A percentile compares a stretch with the other conserved stretches of the same genome.
Conservation (phyloP, 2,329 filamentous ascomycete species). For the Aplosporella prunicola region DNA sequence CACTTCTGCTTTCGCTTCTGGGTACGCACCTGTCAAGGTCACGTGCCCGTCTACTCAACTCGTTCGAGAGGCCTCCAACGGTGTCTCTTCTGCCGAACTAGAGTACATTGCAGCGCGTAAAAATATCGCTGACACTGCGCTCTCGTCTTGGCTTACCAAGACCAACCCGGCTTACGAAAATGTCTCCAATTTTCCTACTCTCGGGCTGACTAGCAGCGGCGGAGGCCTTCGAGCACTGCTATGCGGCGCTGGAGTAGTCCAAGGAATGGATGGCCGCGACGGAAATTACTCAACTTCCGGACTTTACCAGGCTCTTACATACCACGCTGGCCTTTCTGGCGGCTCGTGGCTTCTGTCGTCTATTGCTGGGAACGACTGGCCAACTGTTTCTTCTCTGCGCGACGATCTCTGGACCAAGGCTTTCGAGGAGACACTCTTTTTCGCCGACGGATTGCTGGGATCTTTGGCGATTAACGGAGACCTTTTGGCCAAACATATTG, state of each 20-base stretch:
- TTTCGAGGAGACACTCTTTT: slow-evolving; percentile 29
- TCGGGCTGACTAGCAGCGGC: slow-evolving; percentile 29
- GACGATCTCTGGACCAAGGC: slow-evolving; percentile 33
- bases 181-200: slow-evolving; percentile 29
- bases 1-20: slow-evolving; percentile 7
- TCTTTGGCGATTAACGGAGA: slow-evolving; percentile 22
- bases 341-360: slow-evolving; percentile 40
- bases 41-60: slow-evolving; percentile 32
- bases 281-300: slow-evolving; percentile 29
- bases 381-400: slow-evolving; percentile 33
- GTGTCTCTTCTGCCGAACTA: slow-evolving; percentile 29
- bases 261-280: slow-evolving; percentile 37
- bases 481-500: slow-evolving; percentile 26
- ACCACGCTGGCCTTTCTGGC: slow-evolving; percentile 38
- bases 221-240: slow-evolving; percentile 36
- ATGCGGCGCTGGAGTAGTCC: slow-evolving; percentile 31
- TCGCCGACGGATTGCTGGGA: slow-evolving; percentile 28
- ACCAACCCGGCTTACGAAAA: slow-evolving; percentile 20
- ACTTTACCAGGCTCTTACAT: slow-evolving; percentile 38
- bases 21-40: slow-evolving; percentile 27
- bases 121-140: slow-evolving; percentile 27
- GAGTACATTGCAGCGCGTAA: slow-evolving; percentile 32
- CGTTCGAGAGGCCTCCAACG: slow-evolving; percentile 26
- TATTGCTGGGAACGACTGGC: slow-evolving; percentile 38
- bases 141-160: slow-evolving; percentile 32